These are phyloP conservation scores for Erythrobasidium hasegawianum DNA, from an alignment of 1,284 basidiomycete species.

Conservation along the genomic window DNA sequence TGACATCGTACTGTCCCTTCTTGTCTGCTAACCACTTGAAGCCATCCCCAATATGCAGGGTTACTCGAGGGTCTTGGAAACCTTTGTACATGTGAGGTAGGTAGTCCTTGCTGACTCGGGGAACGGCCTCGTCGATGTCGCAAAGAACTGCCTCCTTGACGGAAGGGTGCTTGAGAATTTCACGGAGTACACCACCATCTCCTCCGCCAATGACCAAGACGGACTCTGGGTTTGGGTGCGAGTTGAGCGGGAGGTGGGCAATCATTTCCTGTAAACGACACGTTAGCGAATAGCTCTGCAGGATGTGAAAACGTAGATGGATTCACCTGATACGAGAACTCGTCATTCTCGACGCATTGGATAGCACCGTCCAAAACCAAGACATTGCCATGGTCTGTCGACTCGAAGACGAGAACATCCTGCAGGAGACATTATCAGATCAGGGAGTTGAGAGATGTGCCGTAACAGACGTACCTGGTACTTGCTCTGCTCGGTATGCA, in stretches of 20 bases:
- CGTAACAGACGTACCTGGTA: slow-evolving; percentile 52
- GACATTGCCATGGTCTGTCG: slow-evolving; percentile 91
- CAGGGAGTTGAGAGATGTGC: slow-evolving; percentile 6
- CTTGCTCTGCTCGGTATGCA: slow-evolving; percentile 87
- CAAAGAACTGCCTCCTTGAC: slow-evolving; percentile 92
- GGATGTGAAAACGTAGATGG: slow-evolving; percentile 48
- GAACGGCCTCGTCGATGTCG: slow-evolving; percentile 98
- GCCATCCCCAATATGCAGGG: slow-evolving; percentile 88
- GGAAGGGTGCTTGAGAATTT: slow-evolving; percentile 88
- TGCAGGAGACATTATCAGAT: slow-evolving; percentile 57
- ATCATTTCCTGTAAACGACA: slow-evolving; percentile 89
- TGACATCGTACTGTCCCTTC: slow-evolving; percentile 88
- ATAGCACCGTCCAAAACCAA: slow-evolving; percentile 85
- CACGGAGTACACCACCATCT: slow-evolving; percentile 92
- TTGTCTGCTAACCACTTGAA: slow-evolving; percentile 94
- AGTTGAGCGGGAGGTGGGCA: slow-evolving; percentile 87
- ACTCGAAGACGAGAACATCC: slow-evolving; percentile 94
- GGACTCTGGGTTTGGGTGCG: slow-evolving; percentile 92
- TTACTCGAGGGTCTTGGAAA: slow-evolving; percentile 77
- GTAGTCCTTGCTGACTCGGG: slow-evolving; percentile 87
- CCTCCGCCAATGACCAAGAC: slow-evolving; percentile 73
- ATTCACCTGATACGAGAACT: slow-evolving; percentile 71
- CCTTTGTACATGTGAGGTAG: slow-evolving; percentile 92
- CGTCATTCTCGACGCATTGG: slow-evolving; percentile 85
- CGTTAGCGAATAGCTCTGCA: slow-evolving; percentile 60